Conservation (phyloP, 768 basidiomycete genomes). For the Kwoniella pini region DNA sequence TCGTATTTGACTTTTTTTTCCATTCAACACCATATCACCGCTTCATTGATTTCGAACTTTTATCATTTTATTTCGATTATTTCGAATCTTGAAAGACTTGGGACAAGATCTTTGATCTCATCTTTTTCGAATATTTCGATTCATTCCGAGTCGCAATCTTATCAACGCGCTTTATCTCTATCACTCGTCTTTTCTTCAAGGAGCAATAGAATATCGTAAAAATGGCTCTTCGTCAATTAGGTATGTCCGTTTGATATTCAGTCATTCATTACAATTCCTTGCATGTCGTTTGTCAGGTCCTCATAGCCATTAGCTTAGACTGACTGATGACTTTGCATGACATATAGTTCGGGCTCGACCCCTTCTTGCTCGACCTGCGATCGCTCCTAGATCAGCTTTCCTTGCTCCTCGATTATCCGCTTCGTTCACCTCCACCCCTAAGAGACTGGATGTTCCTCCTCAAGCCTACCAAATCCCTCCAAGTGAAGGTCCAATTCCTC, state of each 20-base stretch:
- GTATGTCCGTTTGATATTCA: constrained; percentile 18
- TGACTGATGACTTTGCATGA: not conserved
- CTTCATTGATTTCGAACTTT: no score
- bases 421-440: constrained; percentile 21
- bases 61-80: no score
- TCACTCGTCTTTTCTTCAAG: not conserved
- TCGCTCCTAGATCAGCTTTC: constrained; percentile 14
- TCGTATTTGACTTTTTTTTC: no score
- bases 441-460: constrained; percentile 20
- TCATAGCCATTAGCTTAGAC: not conserved
- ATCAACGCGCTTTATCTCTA: no score
- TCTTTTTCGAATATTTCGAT: no score
- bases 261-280: not conserved
- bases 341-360: constrained; percentile 14
- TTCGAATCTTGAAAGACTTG: no score
- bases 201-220: not conserved
- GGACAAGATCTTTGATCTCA: no score
- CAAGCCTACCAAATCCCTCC: constrained; percentile 13
- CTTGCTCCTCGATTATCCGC: constrained; percentile 16
- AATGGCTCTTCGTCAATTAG: constrained; percentile 47
- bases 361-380: constrained; percentile 18
- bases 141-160: no score
- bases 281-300: no score
- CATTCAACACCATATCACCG: no score
- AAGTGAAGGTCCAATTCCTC: constrained; percentile 12